phyloP scores from a whole-genome alignment of 2,329 filamentous ascomycete species.

The Teratosphaeriaceae sp. region DNA sequence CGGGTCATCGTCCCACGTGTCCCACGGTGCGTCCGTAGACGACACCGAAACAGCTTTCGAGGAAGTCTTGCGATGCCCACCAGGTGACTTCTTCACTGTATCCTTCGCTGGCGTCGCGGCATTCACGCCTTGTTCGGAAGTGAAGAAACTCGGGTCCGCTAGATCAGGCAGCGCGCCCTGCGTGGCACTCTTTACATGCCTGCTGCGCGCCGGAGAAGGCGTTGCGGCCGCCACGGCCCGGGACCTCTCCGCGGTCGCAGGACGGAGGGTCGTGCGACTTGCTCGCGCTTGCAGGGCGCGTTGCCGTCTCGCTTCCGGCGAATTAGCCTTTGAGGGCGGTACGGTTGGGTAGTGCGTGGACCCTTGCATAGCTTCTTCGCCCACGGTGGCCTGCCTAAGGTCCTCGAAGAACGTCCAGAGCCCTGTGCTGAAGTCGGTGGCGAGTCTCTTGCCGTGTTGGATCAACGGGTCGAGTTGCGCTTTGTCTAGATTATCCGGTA shows the following conservation, averaged over 20 bases:
- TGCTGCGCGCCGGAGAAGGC: conserved; percentile 12
- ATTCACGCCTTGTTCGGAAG: conserved; percentile 19
- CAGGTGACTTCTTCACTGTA: conserved; percentile 18
- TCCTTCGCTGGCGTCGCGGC: conserved; percentile 8
- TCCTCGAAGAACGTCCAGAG: conserved; percentile 95
- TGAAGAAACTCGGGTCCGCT: conserved; percentile 25
- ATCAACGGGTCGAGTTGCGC: conserved; percentile 44
- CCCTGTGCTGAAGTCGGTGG: conserved; percentile 82
- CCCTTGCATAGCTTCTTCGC: conserved; percentile 69
- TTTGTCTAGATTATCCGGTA: conserved; percentile 27
- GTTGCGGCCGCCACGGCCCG: conserved; percentile 11
- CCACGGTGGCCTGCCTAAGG: conserved; percentile 88
- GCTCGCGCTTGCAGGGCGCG: conserved; percentile 8
- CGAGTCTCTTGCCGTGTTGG: conserved; percentile 65
- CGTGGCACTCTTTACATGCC: conserved; percentile 12
- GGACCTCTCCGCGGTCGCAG: conserved; percentile 16
- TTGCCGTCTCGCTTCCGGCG: conserved; percentile 15
- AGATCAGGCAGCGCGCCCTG: conserved; percentile 19
- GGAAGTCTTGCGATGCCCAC: conserved; percentile 15
- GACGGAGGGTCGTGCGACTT: conserved; percentile 21
- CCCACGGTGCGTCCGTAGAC: conserved; percentile 23
- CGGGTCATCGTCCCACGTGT: conserved; percentile 20
- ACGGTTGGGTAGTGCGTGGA: background rate
- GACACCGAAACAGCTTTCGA: conserved; percentile 16
- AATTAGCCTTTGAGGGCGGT: no score